Conservation (phyloP, 23 red algal genomes). For the Gracilaria domingensis region DNA sequence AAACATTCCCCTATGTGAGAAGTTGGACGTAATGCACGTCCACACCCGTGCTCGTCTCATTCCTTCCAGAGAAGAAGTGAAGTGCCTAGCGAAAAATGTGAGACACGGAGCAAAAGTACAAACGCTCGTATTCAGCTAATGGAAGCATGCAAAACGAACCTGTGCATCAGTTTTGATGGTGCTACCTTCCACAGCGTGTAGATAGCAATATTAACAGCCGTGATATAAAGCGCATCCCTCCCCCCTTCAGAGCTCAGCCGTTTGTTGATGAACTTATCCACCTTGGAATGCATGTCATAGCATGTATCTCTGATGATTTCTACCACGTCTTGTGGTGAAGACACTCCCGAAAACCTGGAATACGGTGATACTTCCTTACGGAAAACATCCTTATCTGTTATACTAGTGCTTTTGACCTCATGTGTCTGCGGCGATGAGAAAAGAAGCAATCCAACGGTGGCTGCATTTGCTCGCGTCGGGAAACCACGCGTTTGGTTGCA, state of each 20-base stretch:
- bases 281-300: not conserved
- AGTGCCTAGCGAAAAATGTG: slow-evolving; percentile 30
- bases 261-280: not conserved
- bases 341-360: not conserved
- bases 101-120: not conserved
- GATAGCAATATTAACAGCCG: slow-evolving; percentile 71
- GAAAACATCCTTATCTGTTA: not conserved
- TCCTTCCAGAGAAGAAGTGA: slow-evolving; percentile 63
- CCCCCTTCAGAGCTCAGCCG: slow-evolving; percentile 27
- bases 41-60: slow-evolving; percentile 57
- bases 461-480: not conserved
- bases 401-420: not conserved
- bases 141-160: slow-evolving; percentile 43
- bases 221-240: slow-evolving; percentile 44
- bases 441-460: not conserved
- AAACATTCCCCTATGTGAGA: slow-evolving; percentile 71
- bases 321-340: not conserved
- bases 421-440: not conserved
- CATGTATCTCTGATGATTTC: not conserved
- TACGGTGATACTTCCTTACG: not conserved
- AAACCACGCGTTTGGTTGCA: not conserved
- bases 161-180: slow-evolving; percentile 67
- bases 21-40: slow-evolving; percentile 70
- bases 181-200: slow-evolving; percentile 77
- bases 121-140: not conserved